Base-by-base conservation (phyloP, 768 basidiomycete genomes). In the Hygrophorus russula region DNA sequence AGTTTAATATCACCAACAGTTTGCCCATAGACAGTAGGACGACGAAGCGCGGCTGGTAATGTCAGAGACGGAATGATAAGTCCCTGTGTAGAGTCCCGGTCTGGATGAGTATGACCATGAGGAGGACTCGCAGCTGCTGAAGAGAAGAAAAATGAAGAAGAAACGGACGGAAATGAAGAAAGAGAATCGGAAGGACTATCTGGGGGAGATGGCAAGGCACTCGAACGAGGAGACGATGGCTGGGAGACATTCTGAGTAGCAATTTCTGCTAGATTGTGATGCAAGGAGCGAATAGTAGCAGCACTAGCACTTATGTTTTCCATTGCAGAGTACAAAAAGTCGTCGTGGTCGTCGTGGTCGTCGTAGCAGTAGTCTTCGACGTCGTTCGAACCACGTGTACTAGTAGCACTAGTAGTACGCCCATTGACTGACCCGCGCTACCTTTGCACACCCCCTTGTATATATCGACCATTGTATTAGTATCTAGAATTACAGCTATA, bases 61-160 rank as follows among this genome's bases (percentile, higher is more conserved):
- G 68, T 67, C 36, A 85, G 62, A 17, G 78, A 83, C 1, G 82
- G 82, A 37, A 85, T 85, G 47, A 83, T 74, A 44, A 84, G 69
- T 47, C 74, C 75, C 51, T 70, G 68, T 49, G 70, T 66, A 9
- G 57, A 58, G 19, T 68, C 65, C 42, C 55, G 58, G 47, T 50
- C 51, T 19, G 63, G 62, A 14, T 66, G 68, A 14, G 63, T 54
- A 40, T 66, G 69, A 1, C 67, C 71, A 18, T 57, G 65, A 15
- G 65, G 58, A 27, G 77, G 82, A 48, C 79, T 81, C 0, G 74
- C 75, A 10, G 79, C 79, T 0, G 73, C 78, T 8, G 82, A 84
- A 27, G 80, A 82, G 64, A 82, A 84, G 63, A 85, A 82, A 68
- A 83, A 83, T 0, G 80, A 81, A 1, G 80, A 82, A 13, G 77